Evolutionary conservation across 768 basidiomycete genomes (phyloP).

Genomic region (Tylopilus plumbeoviolaceoides): DNA sequence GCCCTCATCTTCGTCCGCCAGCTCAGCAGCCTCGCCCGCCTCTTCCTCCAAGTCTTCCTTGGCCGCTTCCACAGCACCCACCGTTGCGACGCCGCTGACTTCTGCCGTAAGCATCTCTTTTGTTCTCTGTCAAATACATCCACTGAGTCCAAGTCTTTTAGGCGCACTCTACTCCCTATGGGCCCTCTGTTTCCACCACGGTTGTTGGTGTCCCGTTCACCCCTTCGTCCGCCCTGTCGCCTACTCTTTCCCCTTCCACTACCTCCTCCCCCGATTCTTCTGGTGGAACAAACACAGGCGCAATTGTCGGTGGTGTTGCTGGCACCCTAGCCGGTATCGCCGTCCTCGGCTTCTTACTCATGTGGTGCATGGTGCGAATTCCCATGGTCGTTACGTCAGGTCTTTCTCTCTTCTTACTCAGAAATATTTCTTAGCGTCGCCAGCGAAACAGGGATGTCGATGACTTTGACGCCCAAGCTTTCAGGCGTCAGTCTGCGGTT

Average conservation of each 20-base stretch:
- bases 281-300: constrained; percentile 29
- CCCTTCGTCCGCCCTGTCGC: neutral
- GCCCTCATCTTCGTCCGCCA: constrained; percentile 4
- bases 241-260: constrained; percentile 7
- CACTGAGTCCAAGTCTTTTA: neutral
- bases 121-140: neutral
- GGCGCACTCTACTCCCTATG: neutral
- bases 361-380: constrained; percentile 44
- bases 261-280: constrained; percentile 34
- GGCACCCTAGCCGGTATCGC: constrained; percentile 45
- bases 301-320: constrained; percentile 40
- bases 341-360: constrained; percentile 36
- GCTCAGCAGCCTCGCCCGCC: neutral
- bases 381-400: neutral
- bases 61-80: neutral
- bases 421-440: constrained; percentile 35
- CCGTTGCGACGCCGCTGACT: neutral
- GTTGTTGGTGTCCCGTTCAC: neutral
- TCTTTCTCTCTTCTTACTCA: neutral
- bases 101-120: constrained; percentile 20
- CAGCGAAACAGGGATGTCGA: constrained; percentile 33
- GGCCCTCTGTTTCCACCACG: neutral
- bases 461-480: constrained; percentile 53
- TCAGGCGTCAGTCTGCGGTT: constrained; percentile 62
- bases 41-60: neutral